Evolutionary conservation across 768 basidiomycete genomes (phyloP).

Genomic region (Infundibulicybe gibba): DNA sequence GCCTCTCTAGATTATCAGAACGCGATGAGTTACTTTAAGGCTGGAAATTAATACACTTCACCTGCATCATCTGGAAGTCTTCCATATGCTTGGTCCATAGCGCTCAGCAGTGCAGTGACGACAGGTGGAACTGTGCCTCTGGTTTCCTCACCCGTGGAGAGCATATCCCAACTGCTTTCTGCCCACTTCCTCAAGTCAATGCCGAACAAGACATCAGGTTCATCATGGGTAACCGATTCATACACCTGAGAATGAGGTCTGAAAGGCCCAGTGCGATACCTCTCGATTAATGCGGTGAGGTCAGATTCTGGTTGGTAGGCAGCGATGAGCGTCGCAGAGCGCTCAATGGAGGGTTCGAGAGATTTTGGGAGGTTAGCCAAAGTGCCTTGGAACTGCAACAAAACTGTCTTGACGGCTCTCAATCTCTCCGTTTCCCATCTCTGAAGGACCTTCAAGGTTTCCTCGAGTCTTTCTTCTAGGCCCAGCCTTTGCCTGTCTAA

Average conservation of each 20-base stretch:
- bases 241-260: conserved; percentile 82
- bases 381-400: conserved; percentile 86
- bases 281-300: conserved; percentile 83
- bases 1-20: conserved; percentile 50
- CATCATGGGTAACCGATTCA: conserved; percentile 80
- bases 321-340: conserved; percentile 71
- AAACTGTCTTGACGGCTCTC: conserved; percentile 83
- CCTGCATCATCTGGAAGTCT: conserved; percentile 61
- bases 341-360: conserved; percentile 60
- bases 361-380: conserved; percentile 68
- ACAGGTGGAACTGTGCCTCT: conserved; percentile 72
- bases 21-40: neutral
- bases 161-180: conserved; percentile 70
- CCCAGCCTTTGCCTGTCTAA: conserved; percentile 83
- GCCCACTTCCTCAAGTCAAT: conserved; percentile 91
- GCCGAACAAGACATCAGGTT: conserved; percentile 85
- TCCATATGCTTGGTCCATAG: conserved; percentile 59
- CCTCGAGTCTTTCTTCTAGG: conserved; percentile 84
- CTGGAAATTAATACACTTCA: conserved; percentile 25
- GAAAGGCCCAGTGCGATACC: conserved; percentile 93
- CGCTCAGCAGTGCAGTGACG: conserved; percentile 60
- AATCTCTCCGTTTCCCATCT: conserved; percentile 84
- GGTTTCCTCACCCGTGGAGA: conserved; percentile 52
- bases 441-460: conserved; percentile 75
- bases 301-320: conserved; percentile 89